phyloP scores from a whole-genome alignment of 2,329 filamentous ascomycete species.

The Xylaria sp. region DNA sequence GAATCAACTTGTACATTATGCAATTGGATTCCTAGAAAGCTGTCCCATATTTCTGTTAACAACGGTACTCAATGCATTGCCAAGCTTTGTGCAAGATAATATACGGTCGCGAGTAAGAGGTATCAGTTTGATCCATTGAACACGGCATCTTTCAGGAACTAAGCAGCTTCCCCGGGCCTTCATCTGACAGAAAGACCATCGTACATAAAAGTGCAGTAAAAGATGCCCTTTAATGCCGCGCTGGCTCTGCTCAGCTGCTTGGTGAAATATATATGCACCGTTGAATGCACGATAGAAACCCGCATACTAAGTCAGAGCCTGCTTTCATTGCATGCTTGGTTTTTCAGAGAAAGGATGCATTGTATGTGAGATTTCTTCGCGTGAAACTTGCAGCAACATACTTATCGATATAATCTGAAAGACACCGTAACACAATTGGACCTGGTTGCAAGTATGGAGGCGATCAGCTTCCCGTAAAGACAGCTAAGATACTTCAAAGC shows the following conservation, averaged over 20 bases:
- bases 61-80: too few relatives aligned
- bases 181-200: not conserved
- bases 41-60: too few relatives aligned
- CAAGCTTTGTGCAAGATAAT: not conserved
- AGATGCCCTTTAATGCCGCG: not conserved
- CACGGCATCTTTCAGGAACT: too few relatives aligned
- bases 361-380: not conserved
- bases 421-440: not conserved
- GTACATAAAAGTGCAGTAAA: too few relatives aligned
- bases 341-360: not conserved
- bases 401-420: not conserved
- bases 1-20: not conserved
- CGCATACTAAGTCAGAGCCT: not conserved
- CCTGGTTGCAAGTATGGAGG: not conserved
- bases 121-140: not conserved
- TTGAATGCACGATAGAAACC: not conserved
- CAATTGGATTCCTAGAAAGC: not conserved
- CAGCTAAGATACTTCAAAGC: not conserved
- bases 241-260: not conserved
- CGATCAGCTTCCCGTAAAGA: not conserved
- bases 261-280: not conserved
- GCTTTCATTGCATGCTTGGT: not conserved
- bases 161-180: too few relatives aligned
- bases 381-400: not conserved
- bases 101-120: not conserved